These are phyloP conservation scores for Teunomyces kruisii DNA, from an alignment of 805 yeast genomes.

Conservation along the genomic window DNA sequence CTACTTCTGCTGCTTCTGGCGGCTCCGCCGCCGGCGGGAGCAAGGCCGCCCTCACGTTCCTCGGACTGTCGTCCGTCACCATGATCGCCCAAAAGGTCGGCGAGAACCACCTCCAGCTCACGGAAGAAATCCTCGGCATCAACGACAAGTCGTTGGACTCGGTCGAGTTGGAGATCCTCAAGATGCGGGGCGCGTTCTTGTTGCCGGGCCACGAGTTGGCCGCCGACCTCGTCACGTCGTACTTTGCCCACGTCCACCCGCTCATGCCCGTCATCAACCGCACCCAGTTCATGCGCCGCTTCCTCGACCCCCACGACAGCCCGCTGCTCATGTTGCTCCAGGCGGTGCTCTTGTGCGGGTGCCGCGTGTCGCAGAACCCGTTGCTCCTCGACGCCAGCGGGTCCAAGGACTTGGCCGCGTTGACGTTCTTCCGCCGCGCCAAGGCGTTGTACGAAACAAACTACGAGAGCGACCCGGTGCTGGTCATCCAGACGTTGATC, in stretches of 20 bases:
- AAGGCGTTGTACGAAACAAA: slow-evolving; percentile 71
- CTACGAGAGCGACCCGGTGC: slow-evolving; percentile 63
- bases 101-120: slow-evolving; percentile 47
- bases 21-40: slow-evolving; percentile 38
- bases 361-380: slow-evolving; percentile 58
- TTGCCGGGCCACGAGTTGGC: slow-evolving; percentile 62
- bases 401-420: slow-evolving; percentile 50
- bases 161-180: slow-evolving; percentile 64
- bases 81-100: slow-evolving; percentile 46
- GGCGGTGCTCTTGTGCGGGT: slow-evolving; percentile 67
- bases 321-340: slow-evolving; percentile 68
- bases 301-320: slow-evolving; percentile 54
- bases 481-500: slow-evolving; percentile 59
- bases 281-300: slow-evolving; percentile 56
- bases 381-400: slow-evolving; percentile 50
- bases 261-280: slow-evolving; percentile 67
- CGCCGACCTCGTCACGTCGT: slow-evolving; percentile 58
- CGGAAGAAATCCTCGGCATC: slow-evolving; percentile 39
- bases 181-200: slow-evolving; percentile 66
- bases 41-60: slow-evolving; percentile 44
- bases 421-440: slow-evolving; percentile 64
- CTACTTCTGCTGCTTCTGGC: too few relatives aligned
- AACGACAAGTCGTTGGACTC: slow-evolving; percentile 44
- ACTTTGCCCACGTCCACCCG: slow-evolving; percentile 66
- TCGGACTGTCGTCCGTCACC: slow-evolving; percentile 55